phyloP scores from a whole-genome alignment of 192 early-diverging fungal species.

The Backusella circina region DNA sequence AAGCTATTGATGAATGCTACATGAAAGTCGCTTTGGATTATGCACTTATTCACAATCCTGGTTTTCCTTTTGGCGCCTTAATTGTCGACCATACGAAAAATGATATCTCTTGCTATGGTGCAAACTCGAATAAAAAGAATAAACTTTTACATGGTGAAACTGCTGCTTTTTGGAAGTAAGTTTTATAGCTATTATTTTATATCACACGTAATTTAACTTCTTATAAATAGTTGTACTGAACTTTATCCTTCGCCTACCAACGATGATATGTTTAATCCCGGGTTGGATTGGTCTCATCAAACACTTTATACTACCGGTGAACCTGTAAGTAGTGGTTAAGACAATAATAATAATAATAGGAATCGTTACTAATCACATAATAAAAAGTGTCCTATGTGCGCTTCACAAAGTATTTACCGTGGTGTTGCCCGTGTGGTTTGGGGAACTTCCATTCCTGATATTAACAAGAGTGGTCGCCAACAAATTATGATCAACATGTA shows the following conservation, averaged over 20 bases:
- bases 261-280: conserved; percentile 20
- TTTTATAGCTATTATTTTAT: too few relatives aligned
- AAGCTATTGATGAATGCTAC: conserved; percentile 20
- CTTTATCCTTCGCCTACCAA: conserved; percentile 23
- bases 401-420: conserved; percentile 23
- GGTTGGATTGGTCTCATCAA: conserved; percentile 20
- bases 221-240: conserved; percentile 19
- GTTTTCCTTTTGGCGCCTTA: conserved; percentile 20
- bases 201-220: too few relatives aligned
- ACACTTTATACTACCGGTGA: conserved; percentile 28
- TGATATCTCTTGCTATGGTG: conserved; percentile 24
- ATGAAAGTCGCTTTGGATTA: conserved; percentile 20
- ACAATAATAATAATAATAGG: too few relatives aligned
- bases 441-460: conserved; percentile 26
- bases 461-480: conserved; percentile 21
- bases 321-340: neutral
- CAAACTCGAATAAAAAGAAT: conserved; percentile 21
- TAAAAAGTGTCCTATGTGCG: conserved; percentile 26
- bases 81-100: conserved; percentile 24
- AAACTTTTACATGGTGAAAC: conserved; percentile 25
- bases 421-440: conserved; percentile 24
- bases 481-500: conserved; percentile 23
- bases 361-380: neutral
- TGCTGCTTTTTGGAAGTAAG: conserved; percentile 30
- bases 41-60: conserved; percentile 13